Base-by-base conservation (phyloP, 2,329 filamentous ascomycete genomes). In the Monosporascus ibericus region DNA sequence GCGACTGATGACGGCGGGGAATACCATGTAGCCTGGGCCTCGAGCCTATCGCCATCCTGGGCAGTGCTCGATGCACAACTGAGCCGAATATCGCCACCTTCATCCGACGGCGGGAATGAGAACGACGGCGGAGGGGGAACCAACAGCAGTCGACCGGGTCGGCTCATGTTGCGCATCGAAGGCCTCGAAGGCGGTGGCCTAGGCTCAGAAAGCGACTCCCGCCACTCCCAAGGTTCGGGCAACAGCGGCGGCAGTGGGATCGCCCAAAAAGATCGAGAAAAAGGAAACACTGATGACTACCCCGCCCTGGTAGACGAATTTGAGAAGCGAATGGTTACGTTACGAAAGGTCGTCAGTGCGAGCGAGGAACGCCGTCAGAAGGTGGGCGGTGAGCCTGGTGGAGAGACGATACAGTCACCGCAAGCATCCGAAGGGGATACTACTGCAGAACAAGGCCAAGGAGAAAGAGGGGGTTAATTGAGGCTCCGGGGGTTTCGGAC, bases 1-100 rank as follows among this genome's bases (percentile, higher is more conserved):
- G 71, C 69, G 0, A 68, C 73, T 3, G 64, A 73, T 51, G 52
- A 65, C 18, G 68, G 70, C 15, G 68, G 71, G 15, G 63, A 73
- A 5, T 81, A 79, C 68, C 69, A 70, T 25, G 81, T 97, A 1
- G 74, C 80, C 0, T 83, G 82, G 52, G 87, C 88, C 1, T 83
- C 87, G 42, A 91, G 86, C 56, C 72, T 96, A 14, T 87, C 83
- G 8, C 73, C 85, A 0, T 81, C 86, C 48, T 97, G 92, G 85
- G 81, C 83, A 47, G 74, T 82, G 44, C 76, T 76, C 1, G 70
- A 70, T 44, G 70, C 77, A 15, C 70, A 68, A 49, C 63, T 83
- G 44, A 70, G 70, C 20, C 75, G 70, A 48, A 74, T 76, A 51
- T 63, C 66, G 6, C 63, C 65, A 9, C 60, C 65, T 22, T 64